Evolutionary conservation across 2,329 filamentous ascomycete genomes (phyloP).

Genomic region (Diaporthe sp.): DNA sequence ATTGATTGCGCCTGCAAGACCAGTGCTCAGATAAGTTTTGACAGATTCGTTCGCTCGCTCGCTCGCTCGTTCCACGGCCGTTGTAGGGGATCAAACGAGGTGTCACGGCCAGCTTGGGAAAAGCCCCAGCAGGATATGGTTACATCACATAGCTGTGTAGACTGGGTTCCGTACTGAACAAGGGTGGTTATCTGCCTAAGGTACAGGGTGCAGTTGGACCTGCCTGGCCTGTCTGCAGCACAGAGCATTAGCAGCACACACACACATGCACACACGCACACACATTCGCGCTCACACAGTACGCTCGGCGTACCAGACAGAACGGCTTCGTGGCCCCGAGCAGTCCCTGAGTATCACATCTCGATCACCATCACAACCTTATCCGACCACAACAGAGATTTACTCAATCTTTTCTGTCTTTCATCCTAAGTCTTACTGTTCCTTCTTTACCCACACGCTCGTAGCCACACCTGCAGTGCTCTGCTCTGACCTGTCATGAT

Average conservation of each 20-base stretch:
- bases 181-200: background rate
- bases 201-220: background rate
- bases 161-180: background rate
- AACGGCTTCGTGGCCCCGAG: conserved; percentile 18
- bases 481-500: background rate
- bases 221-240: background rate
- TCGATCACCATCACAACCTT: conserved; percentile 34
- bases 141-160: conserved; percentile 1
- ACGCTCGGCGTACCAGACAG: conserved; percentile 18
- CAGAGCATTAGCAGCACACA: conserved; percentile 1
- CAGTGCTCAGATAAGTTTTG: background rate
- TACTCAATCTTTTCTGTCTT: background rate
- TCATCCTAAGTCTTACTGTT: background rate
- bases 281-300: background rate
- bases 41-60: conserved; percentile 1
- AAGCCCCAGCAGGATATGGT: conserved; percentile 13
- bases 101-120: conserved; percentile 27
- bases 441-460: background rate
- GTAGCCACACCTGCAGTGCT: background rate
- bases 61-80: conserved; percentile 12
- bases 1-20: background rate
- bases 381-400: conserved; percentile 16
- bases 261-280: background rate
- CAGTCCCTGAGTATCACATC: conserved; percentile 31
- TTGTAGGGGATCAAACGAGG: conserved; percentile 16